Evolutionary conservation across 2,329 filamentous ascomycete species (phyloP), one percentile per base, ranked within the genome.

Genomic region (Trichophyton benhamiae): DNA sequence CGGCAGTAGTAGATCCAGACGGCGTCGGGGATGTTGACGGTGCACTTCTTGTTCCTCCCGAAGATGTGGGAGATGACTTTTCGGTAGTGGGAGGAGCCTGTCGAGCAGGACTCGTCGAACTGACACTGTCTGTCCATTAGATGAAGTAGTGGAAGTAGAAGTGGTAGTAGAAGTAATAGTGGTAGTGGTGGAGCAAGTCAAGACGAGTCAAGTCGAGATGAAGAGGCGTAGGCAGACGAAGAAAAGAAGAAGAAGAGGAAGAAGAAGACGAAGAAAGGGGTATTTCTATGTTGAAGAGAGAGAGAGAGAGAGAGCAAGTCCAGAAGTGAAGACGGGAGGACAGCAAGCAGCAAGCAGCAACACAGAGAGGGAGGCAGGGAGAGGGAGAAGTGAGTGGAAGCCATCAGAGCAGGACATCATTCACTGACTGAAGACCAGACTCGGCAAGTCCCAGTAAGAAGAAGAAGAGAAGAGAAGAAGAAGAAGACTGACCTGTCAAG

Each of bases 51-150:
- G 78, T 94, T 94, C 42, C 89, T 83, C 22, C 89, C 89, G 67
- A 92, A 92, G 61, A 91, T 82, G 68, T 94, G 88, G 0, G 87
- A 90, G 63, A 92, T 87, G 3, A 87, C 84, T 74, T 92, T 92
- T 57, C 89, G 83, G 25, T 81, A 80, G 61, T 82, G 79, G 3
- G 83, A 65, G 3, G 68, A 68, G 36, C 69, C 68, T 1, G 68
- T 67, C 0, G 67, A 68, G 25, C 66, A 67, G 44, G 61, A 46
- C 52, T 63, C 65, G 13, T 62, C 66, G 49, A 66, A 67, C 55
- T 66, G 65, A 57, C 66, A 67, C 33, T 59, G 59, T 1, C 53
- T 41, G 7, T 42, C 42, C 27, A 57, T 38, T 36, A 13, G 15
- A 15, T 4, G 11, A 27, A 27, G 25, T 27, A 15, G 11, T 44